phyloP scores from a whole-genome alignment of 495 filamentous ascomycete species.

The Hypoxylon lienhwacheense region DNA sequence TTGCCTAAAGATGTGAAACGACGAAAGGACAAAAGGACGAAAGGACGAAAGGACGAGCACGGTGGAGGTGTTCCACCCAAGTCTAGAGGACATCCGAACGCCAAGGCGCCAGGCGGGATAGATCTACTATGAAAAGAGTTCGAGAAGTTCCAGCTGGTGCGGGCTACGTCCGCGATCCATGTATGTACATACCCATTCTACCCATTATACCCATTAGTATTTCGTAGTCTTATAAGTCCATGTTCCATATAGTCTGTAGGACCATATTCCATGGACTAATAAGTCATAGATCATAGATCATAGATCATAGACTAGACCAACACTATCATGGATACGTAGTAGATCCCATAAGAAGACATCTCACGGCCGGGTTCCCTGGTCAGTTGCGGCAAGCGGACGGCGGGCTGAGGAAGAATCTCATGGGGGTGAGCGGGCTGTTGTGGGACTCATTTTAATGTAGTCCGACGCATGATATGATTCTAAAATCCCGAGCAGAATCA shows the following conservation, averaged over 20 bases:
- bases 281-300: too few species aligned
- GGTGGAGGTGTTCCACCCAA: conserved; percentile 15
- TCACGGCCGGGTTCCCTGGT: conserved; percentile 14
- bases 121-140: conserved; percentile 29
- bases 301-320: too few species aligned
- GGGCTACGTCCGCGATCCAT: too few species aligned
- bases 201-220: too few species aligned
- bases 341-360: too few species aligned
- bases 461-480: conserved; percentile 27
- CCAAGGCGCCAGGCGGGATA: conserved; percentile 33
- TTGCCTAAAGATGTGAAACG: conserved; percentile 23
- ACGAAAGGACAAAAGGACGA: too few species aligned
- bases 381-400: conserved; percentile 24
- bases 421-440: conserved; percentile 11
- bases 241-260: too few species aligned
- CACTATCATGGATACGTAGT: too few species aligned
- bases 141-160: conserved; percentile 15
- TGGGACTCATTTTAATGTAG: conserved; percentile 27
- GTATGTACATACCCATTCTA: too few species aligned
- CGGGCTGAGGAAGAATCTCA: conserved; percentile 20
- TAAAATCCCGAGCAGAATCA: conserved; percentile 20
- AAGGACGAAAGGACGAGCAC: too few species aligned
- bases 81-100: conserved; percentile 22
- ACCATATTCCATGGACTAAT: too few species aligned
- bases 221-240: too few species aligned